Evolutionary conservation across 2,329 filamentous ascomycete genomes (phyloP), one percentile per base, ranked within the genome.

Genomic region (Botrytis porri): DNA sequence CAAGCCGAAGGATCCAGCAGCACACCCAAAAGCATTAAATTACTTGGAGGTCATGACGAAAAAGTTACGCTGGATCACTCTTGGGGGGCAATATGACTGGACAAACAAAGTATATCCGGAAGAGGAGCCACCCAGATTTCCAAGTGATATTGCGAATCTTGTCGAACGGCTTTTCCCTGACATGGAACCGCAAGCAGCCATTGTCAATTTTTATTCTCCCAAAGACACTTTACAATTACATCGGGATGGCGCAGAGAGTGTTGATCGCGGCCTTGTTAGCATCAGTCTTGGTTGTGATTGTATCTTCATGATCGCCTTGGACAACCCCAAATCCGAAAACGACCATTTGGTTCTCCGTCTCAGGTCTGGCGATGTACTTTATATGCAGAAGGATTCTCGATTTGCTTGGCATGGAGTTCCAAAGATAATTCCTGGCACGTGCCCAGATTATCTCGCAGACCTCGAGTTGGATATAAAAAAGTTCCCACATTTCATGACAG

Each of bases 11-110:
- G 90, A 97, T 78, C 85, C 92, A 0, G 76, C 81, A 0, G 83
- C 94, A n/a, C 95, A 98, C 82, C 59, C 43, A 9, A 93, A 91
- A 74, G 86, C 93, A 3, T 84, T 98, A 16, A 87, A 88, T 3
- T 85, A 92, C 70, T 85, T 88, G 66, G 90, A 91, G 79, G 88
- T 95, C 43, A 85, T 98, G 61, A 88, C 90, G 73, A 92, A 91
- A 75, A 95, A 93, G 75, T 87, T 98, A 37, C 93, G 95, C 77
- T 99, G 96, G 96, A 88, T 97, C 60, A 98, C 95, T 0, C 88
- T 99, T 4, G 96, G 96, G 67, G 95, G 94, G 0, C 96, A 98
- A 81, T 98, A 98, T 82, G 93, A 98, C 83, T 98, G 95, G 96
- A 97, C 94, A 0, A 88, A 89, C 73, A 95, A 97, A 77, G 84